Evolutionary conservation across 208 protist species (phyloP).

Genomic region (Leishmania guyanensis): DNA sequence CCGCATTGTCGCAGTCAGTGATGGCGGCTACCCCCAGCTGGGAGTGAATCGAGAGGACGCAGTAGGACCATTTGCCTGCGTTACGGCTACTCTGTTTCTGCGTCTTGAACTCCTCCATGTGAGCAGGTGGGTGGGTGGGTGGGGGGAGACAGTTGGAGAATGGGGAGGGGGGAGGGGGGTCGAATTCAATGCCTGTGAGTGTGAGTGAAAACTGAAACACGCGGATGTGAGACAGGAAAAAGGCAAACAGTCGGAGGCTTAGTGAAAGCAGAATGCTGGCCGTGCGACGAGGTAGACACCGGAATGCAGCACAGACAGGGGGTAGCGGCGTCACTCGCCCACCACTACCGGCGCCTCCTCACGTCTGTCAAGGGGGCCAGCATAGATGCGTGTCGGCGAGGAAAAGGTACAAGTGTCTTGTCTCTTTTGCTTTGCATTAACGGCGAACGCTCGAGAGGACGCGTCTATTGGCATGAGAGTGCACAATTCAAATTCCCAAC

Average conservation of each 20-base stretch:
- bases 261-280: neutral
- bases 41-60: slow-evolving; percentile 20
- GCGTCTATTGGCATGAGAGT: no score
- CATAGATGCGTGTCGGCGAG: no score
- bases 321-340: no score
- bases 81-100: slow-evolving; percentile 19
- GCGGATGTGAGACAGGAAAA: neutral
- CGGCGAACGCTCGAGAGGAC: neutral
- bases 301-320: no score
- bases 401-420: neutral
- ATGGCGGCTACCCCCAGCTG: slow-evolving; percentile 7
- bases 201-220: neutral
- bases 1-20: slow-evolving; percentile 8
- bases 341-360: neutral
- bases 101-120: slow-evolving; percentile 18
- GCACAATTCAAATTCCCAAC: no score
- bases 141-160: neutral
- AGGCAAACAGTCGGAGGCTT: neutral
- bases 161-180: no score
- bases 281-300: neutral
- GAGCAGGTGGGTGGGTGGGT: neutral
- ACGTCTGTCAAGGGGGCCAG: neutral
- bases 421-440: neutral
- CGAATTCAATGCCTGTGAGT: neutral
- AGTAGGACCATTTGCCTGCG: slow-evolving; percentile 18